Percentiles rank a stretch among this genome's conserved stretches.
These are phyloP conservation scores for Candida pseudoviswanathii DNA, from an alignment of 1,139 yeast species.

Conservation along the genomic window DNA sequence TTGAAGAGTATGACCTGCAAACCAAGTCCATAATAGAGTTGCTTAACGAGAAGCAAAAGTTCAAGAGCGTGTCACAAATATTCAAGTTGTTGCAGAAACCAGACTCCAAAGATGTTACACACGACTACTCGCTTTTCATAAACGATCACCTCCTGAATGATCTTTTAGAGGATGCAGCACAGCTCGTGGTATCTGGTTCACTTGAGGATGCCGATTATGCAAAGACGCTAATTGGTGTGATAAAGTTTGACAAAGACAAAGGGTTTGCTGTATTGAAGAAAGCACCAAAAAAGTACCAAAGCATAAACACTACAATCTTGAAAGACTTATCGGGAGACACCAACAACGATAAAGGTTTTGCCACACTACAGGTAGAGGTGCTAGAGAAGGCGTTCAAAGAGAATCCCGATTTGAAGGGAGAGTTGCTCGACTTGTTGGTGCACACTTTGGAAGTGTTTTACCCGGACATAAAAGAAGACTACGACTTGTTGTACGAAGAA, in stretches of 20 bases:
- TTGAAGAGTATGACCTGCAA: neutral
- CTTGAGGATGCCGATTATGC: slow-evolving; percentile 14
- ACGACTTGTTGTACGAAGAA: slow-evolving; percentile 28
- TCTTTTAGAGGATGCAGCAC: slow-evolving; percentile 8
- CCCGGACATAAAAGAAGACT: slow-evolving; percentile 25
- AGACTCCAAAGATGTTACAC: neutral
- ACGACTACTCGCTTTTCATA: slow-evolving; percentile 7
- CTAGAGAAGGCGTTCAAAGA: slow-evolving; percentile 31
- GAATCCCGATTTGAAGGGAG: slow-evolving; percentile 18
- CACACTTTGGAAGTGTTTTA: slow-evolving; percentile 16
- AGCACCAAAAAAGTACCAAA: slow-evolving; percentile 28
- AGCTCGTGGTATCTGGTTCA: slow-evolving; percentile 8
- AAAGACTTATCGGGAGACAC: slow-evolving; percentile 27
- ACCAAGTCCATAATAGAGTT: slow-evolving; percentile 7
- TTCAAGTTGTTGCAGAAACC: slow-evolving; percentile 5
- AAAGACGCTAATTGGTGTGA: slow-evolving; percentile 28
- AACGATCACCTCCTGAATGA: slow-evolving; percentile 18
- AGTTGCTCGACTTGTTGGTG: slow-evolving; percentile 17
- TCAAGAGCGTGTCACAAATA: slow-evolving; percentile 4
- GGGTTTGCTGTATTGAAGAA: slow-evolving; percentile 36
- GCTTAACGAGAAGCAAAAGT: neutral
- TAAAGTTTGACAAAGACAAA: slow-evolving; percentile 29
- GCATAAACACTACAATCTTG: slow-evolving; percentile 35
- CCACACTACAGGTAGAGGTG: slow-evolving; percentile 36
- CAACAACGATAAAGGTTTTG: slow-evolving; percentile 26